Evolutionary conservation across 2,329 filamentous ascomycete genomes (phyloP).

Genomic region (Alternaria hordeiaustralica): DNA sequence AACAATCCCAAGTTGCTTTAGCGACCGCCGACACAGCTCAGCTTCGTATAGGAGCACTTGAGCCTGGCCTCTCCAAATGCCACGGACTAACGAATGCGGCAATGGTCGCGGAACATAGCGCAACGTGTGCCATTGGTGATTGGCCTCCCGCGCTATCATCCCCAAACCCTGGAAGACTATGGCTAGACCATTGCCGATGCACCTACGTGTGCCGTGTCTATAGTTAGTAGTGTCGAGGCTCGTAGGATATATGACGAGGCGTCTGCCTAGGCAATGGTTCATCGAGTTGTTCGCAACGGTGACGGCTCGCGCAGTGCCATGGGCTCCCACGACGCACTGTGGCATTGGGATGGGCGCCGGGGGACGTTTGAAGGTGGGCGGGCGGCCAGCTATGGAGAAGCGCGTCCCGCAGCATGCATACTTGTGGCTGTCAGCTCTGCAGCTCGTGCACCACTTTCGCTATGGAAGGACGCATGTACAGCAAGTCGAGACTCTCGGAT

Average conservation of each 20-base stretch:
- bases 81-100: conserved; percentile 7
- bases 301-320: background rate
- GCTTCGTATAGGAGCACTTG: conserved; percentile 1
- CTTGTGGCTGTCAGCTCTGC: background rate
- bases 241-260: background rate
- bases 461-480: background rate
- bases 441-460: background rate
- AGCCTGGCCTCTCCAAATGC: conserved; percentile 1
- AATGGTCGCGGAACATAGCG: conserved; percentile 8
- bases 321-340: background rate
- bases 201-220: conserved; percentile 4
- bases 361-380: background rate
- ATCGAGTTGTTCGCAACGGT: background rate
- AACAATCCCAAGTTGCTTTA: conserved; percentile 8
- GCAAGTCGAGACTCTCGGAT: background rate
- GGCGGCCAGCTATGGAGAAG: background rate
- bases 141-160: conserved; percentile 7
- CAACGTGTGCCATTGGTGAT: conserved; percentile 1
- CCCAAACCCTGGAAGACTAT: background rate
- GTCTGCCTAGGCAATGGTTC: background rate
- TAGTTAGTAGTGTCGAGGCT: conserved; percentile 1
- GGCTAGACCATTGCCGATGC: conserved; percentile 1
- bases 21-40: conserved; percentile 10
- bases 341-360: background rate
- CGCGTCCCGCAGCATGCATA: background rate